Base-by-base conservation (phyloP, 495 filamentous ascomycete genomes). In the Penicillium chermesinum region DNA sequence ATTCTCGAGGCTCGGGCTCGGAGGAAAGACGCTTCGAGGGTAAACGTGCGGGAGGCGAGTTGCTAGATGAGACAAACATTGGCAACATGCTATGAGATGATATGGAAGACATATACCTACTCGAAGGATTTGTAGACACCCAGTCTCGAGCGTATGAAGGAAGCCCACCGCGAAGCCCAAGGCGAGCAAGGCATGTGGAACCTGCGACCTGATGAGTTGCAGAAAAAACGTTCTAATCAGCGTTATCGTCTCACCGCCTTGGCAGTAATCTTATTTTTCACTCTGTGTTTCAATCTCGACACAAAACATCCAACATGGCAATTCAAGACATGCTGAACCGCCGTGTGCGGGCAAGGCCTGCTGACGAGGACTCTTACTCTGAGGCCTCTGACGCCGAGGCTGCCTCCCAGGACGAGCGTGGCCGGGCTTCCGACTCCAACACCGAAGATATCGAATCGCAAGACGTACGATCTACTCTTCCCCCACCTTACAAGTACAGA, bases 321-420 rank as follows among this genome's bases (percentile, higher is more conserved):
- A 70, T 75, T 46, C 58, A 65, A n/a, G 67, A 71, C 46, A 67
- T 64, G 20, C 62, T 87, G 7, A 76, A 85, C 54, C 72, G 82
- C 47, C 73, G 83, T 36, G 78, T 86, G 27, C 75, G 75, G 34
- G 77, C 80, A 0, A 67, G 75, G 25, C 73, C 72, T 27, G 81
- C 78, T 44, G 76, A 78, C 0, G 70, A 78, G 19, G 78, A 79
- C 5, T 44, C 49, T 2, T 64, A 63, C 38, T 69, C 63, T 1
- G 64, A 65, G 12, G 55, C 17, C 12, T 64, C 68, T 35, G 59
- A 37, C 17, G 63, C 54, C 32, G 53, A 62, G 15, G 51, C 50
- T 1, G 49, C 33, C 36, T 50, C 59, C 15, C 62, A 64, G 17
- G 59, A 65, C 8, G 53, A 59, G n/a, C n/a, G n/a, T n/a, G n/a